Conservation (phyloP, 179 eudicot genomes). For the Spergularia azorica region DNA sequence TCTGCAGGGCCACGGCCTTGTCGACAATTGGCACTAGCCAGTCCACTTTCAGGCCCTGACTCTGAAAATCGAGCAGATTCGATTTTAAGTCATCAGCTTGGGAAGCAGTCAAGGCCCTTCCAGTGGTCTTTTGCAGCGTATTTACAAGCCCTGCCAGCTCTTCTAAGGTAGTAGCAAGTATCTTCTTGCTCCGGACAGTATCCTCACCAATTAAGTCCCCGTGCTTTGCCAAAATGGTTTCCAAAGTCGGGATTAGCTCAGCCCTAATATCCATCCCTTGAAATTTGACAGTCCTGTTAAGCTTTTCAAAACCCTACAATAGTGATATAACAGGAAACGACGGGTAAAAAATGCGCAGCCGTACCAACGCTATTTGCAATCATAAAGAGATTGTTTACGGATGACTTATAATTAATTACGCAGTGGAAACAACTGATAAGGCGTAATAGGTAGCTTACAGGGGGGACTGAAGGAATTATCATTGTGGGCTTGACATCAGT, state of each 20-base stretch:
- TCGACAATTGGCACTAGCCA: constrained; percentile 21
- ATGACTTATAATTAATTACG: too few species aligned
- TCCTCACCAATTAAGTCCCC: constrained; percentile 5
- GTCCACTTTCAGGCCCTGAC: constrained; percentile 14
- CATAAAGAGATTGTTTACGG: too few species aligned
- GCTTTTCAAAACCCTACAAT: background rate
- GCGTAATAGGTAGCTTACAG: background rate
- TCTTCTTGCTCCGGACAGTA: background rate
- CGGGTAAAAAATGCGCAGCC: too few species aligned
- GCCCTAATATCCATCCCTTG: constrained; percentile 1
- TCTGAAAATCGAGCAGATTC: constrained; percentile 10
- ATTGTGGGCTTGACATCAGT: background rate
- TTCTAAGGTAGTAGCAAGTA: constrained; percentile 15
- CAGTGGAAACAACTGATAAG: too few species aligned
- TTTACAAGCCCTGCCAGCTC: constrained; percentile 12
- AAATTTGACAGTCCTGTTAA: constrained; percentile 2
- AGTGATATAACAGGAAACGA: background rate
- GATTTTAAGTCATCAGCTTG: constrained; percentile 2
- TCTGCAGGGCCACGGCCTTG: constrained; percentile 7
- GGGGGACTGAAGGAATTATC: background rate
- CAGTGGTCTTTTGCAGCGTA: constrained; percentile 12
- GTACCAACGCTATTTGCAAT: too few species aligned
- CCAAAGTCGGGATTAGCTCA: background rate
- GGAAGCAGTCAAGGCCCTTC: constrained; percentile 1
- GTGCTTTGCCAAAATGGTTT: constrained; percentile 6